These are phyloP conservation scores for Pluteus cervinus DNA, from an alignment of 768 basidiomycete genomes.

Conservation along the genomic window DNA sequence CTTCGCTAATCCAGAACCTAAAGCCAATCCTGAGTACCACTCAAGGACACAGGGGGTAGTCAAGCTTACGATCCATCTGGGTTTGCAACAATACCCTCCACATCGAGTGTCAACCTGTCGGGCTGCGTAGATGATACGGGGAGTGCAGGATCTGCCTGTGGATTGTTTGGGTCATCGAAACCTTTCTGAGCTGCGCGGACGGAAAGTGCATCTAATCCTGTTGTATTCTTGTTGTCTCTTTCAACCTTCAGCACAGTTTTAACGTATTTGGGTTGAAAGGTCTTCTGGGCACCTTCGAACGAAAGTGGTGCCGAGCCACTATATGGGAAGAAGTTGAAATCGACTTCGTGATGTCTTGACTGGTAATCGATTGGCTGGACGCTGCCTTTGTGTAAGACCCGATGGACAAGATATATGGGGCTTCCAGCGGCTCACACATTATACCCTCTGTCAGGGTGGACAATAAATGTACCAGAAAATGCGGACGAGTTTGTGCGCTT, in stretches of 20 bases:
- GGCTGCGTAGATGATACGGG: constrained; percentile 37
- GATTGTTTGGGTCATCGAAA: constrained; percentile 18
- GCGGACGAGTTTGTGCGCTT: too few relatives aligned
- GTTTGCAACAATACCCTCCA: constrained; percentile 54
- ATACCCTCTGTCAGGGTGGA: too few relatives aligned
- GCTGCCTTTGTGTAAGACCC: too few relatives aligned
- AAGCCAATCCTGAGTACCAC: neutral
- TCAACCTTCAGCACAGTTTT: constrained; percentile 47
- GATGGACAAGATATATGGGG: too few relatives aligned
- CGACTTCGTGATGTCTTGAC: constrained; percentile 52
- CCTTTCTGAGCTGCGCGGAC: constrained; percentile 33
- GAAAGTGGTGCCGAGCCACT: constrained; percentile 35
- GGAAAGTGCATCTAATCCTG: constrained; percentile 48
- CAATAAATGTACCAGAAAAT: too few relatives aligned
- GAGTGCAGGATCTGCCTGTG: constrained; percentile 35
- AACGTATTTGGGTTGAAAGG: constrained; percentile 43
- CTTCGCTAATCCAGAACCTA: constrained; percentile 63
- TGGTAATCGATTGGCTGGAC: constrained; percentile 55
- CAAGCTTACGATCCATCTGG: constrained; percentile 48
- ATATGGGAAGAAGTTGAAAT: constrained; percentile 55
- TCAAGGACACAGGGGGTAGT: neutral
- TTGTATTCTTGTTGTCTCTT: constrained; percentile 37
- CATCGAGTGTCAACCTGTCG: constrained; percentile 46
- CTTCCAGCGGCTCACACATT: too few relatives aligned
- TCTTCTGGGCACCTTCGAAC: constrained; percentile 44